phyloP scores from a whole-genome alignment of 495 filamentous ascomycete species.

The Penicillium silybi region DNA sequence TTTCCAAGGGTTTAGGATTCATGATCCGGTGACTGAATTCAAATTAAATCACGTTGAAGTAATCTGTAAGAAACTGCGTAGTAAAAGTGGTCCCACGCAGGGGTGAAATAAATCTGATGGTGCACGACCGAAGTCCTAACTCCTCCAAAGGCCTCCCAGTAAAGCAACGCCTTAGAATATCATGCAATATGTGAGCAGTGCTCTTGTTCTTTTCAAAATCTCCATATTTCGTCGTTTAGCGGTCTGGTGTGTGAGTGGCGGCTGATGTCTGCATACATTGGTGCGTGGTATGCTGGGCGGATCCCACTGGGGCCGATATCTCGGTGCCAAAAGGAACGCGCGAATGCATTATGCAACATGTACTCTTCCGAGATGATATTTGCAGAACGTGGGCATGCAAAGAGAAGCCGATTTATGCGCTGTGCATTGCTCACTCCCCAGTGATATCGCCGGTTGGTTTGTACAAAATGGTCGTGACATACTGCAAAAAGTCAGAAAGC shows the following conservation, averaged over 20 bases:
- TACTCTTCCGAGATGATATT: not conserved
- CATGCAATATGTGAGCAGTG: slow-evolving; percentile 8
- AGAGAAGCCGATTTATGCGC: not conserved
- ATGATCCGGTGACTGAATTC: not conserved
- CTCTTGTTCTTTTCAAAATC: not conserved
- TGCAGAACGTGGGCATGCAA: not conserved
- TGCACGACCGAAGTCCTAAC: slow-evolving; percentile 5
- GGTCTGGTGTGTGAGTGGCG: not conserved
- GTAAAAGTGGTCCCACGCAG: not conserved
- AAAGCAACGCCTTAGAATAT: slow-evolving; percentile 6
- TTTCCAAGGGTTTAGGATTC: not conserved
- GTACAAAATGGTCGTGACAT: slow-evolving; percentile 96
- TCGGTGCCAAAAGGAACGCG: not conserved
- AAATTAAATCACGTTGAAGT: slow-evolving; percentile 1
- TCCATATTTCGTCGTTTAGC: not conserved
- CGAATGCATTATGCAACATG: not conserved
- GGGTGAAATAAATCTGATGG: slow-evolving; percentile 2
- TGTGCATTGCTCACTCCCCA: slow-evolving; percentile 19
- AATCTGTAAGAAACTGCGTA: not conserved
- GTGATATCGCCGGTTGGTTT: slow-evolving; percentile 67
- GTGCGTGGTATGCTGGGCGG: not conserved
- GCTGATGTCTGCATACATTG: not conserved
- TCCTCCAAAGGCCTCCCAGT: slow-evolving; percentile 4
- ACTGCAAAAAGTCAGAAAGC: slow-evolving; percentile 50
- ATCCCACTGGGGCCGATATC: not conserved